Conservation (phyloP, 75 land plant genomes). For the Cryptomeria japonica region DNA sequence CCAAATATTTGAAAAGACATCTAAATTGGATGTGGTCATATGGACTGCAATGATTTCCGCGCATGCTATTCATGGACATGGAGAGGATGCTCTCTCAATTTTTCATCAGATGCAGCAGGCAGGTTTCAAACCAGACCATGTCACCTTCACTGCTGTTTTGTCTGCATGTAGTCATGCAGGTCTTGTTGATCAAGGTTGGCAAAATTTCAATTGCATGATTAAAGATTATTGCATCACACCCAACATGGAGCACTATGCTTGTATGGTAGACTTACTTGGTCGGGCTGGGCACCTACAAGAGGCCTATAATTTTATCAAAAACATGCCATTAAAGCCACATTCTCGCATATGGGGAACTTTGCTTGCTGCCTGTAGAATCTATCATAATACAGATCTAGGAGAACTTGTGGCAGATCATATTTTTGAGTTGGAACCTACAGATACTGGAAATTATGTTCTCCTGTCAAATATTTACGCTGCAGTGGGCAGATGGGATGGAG, state of each 20-base stretch:
- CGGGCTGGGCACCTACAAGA: slow-evolving; percentile 6
- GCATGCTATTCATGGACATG: not conserved
- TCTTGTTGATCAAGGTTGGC: not conserved
- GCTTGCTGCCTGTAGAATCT: slow-evolving; percentile 6
- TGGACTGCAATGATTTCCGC: not conserved
- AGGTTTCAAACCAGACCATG: not conserved
- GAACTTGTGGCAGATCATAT: not conserved
- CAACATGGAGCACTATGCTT: slow-evolving; percentile 4
- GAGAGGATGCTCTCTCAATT: not conserved
- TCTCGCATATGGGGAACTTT: not conserved
- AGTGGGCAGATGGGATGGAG: not conserved
- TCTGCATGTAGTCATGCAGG: not conserved
- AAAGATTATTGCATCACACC: not conserved
- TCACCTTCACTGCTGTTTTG: slow-evolving; percentile 1
- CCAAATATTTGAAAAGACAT: slow-evolving; percentile 1
- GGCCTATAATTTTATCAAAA: slow-evolving; percentile 11
- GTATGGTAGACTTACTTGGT: slow-evolving; percentile 23
- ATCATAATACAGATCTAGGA: not conserved
- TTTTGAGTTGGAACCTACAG: not conserved
- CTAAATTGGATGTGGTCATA: not conserved
- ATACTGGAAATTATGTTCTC: not conserved
- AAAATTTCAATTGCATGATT: not conserved
- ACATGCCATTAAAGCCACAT: slow-evolving; percentile 3
- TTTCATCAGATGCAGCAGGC: not conserved
- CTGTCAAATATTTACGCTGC: slow-evolving; percentile 4